Percentiles rank a stretch among this genome's conserved stretches.
Conservation (phyloP, 1,284 basidiomycete genomes). For the Ustilago lituana region DNA sequence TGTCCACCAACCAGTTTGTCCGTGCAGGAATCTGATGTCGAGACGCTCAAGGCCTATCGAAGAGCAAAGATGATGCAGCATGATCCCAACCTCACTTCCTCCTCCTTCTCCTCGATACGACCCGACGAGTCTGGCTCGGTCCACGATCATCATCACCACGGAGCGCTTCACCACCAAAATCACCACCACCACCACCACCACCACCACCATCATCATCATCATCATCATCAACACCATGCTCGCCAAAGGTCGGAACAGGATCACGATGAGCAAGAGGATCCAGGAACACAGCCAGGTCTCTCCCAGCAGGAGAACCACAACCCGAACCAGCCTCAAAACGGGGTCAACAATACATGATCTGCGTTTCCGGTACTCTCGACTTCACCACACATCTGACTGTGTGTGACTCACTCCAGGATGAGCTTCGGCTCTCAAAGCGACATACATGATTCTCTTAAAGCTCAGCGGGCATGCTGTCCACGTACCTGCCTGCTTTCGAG, state of each 20-base stretch:
- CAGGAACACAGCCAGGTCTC: conserved; percentile 35
- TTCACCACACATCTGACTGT: too few species aligned
- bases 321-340: conserved; percentile 31
- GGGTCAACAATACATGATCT: conserved; percentile 19
- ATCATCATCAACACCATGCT: conserved; percentile 13
- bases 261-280: conserved; percentile 27
- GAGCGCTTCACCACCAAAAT: conserved; percentile 17
- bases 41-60: conserved; percentile 47
- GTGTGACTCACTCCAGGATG: too few species aligned
- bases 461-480: too few species aligned
- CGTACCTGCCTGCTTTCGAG: too few species aligned
- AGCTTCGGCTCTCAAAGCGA: too few species aligned
- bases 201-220: conserved; percentile 11
- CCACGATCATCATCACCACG: conserved; percentile 27
- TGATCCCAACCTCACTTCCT: conserved; percentile 35
- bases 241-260: too few species aligned
- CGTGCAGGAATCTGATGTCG: conserved; percentile 46
- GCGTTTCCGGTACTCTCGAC: too few species aligned
- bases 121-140: conserved; percentile 38
- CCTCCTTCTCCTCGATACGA: conserved; percentile 37
- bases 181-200: conserved; percentile 14
- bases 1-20: conserved; percentile 35
- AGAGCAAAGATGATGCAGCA: conserved; percentile 45
- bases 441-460: too few species aligned
- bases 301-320: conserved; percentile 51